Base-by-base conservation (phyloP, 371 early-diverging fungal species). In the Chytridium lagenaria region DNA sequence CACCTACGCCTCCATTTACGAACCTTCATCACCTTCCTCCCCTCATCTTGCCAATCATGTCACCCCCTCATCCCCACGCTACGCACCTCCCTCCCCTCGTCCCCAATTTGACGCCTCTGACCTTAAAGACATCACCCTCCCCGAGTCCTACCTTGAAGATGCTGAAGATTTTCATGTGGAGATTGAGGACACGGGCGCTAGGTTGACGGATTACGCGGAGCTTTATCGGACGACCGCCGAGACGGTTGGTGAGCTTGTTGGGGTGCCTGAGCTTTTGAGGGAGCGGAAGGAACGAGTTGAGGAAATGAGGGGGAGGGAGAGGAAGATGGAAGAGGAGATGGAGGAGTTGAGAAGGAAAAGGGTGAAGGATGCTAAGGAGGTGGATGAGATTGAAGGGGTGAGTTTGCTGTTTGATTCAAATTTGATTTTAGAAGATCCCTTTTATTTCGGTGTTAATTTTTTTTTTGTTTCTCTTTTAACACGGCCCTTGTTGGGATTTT, bases 311-410 rank as follows among this genome's bases (percentile, higher is more conserved):
- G 12, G 16, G 7, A 3, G 34, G 36, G 34, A 61, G 10, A 61
- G n/a, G 30, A 55, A 55, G 23, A 28, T 61, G 7, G 3, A 3
- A 3, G 12, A 36, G 34, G 26, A 37, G 30, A 34, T 37, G 12
- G 23, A 61, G 30, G 61, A 31, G 12, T 23, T 61, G 7, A 3
- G 34, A 23, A 61, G 34, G 10, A 61, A 61, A 23, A 3, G 61
- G 10, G 10, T 61, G n/a, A 61, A 61, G 36, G 61, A 61, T 36
- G 30, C 61, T 61, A 28, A 61, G 10, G 61, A 61, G 10, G 61
- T 61, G 3, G 34, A 3, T 15, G 61, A 61, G 10, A 61, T 55
- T 16, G 57, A 19, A 10, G 26, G 57, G 5, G 57, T 55, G 10
- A 26, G 57, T 55, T 26, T 49, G 49, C 15, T 10, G 22, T 49